Evolutionary conservation across 2,329 filamentous ascomycete species (phyloP), one percentile per base, ranked within the genome.

Genomic region (Zasmidium angulare): DNA sequence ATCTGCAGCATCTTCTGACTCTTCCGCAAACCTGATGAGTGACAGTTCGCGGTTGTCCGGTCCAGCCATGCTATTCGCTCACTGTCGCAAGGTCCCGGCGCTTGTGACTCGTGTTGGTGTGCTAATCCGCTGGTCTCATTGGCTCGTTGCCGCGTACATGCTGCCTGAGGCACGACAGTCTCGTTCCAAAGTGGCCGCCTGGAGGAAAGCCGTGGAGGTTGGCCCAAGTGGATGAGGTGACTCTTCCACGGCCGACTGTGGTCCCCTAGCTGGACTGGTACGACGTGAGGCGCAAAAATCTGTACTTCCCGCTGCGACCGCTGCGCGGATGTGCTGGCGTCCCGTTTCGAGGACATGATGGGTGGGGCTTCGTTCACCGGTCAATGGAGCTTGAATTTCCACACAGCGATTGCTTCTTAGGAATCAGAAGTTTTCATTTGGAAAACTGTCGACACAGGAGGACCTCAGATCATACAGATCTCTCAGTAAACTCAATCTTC

Each of bases 1-100:
- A 49, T 55, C 40, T 11, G 57, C 57, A 17, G 63, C 63, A 54
- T 65, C 63, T n/a, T 65, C 63, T 36, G 56, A 61, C 31, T 63
- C 55, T 24, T 60, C 24, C 11, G 60, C 63, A 22, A 55, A 65
- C 26, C 61, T 58, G 6, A 61, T 56, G 0, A 65, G 56, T 23
- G 53, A 58, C 14, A 52, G 56, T 50, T 58, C 56, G 50, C 55
- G 57, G 9, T 57, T 22, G 40, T 49, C 55, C 17, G 47, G 40
- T 36, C 47, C 46, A 21, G 57, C 60, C 62, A 64, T 64, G 20
- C 60, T 54, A 62, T 64, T 60, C 55, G 58, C 61, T 51, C 47
- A 12, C 6, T 29, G 26, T 29, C 49, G 53, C 46, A 24, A 29
- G 22, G 26, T 17, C 21, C 48, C 47, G 50, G 59, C 59, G 59